Evolutionary conservation across 257 asterid species (phyloP).

Genomic region (Vinca minor): DNA sequence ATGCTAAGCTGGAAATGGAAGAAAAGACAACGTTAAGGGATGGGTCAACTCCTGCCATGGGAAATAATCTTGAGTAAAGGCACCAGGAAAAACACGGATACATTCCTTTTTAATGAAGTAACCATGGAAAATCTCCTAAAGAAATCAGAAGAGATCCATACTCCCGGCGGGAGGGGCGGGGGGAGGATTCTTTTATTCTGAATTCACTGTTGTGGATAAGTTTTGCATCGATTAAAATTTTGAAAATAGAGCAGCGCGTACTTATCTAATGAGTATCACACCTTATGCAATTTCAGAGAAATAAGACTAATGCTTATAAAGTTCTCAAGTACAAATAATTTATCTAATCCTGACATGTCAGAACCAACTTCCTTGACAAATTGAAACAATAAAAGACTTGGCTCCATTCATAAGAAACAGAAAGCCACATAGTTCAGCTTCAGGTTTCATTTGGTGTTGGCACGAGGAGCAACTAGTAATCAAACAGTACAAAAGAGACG

Average conservation of each 20-base stretch:
- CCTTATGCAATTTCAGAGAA: too few species aligned
- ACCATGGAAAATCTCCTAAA: background rate
- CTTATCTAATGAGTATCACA: background rate
- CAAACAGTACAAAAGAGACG: background rate
- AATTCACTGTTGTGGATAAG: background rate
- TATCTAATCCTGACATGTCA: background rate
- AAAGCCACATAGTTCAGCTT: too few species aligned
- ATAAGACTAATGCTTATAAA: background rate
- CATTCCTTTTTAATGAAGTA: background rate
- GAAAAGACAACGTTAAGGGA: background rate
- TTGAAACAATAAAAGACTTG: background rate
- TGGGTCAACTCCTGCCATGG: background rate
- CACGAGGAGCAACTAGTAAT: background rate
- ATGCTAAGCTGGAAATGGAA: conserved; percentile 58
- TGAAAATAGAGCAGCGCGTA: background rate
- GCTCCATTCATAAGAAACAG: too few species aligned
- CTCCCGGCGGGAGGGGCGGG: background rate
- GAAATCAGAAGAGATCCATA: background rate
- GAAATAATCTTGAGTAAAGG: background rate
- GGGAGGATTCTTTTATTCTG: background rate
- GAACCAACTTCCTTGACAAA: background rate
- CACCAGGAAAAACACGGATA: too few species aligned
- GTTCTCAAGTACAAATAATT: background rate
- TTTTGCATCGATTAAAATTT: too few species aligned
- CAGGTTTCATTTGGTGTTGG: too few species aligned